Base-by-base conservation (phyloP, 441 rosid species). In the Codiaeum variegatum region DNA sequence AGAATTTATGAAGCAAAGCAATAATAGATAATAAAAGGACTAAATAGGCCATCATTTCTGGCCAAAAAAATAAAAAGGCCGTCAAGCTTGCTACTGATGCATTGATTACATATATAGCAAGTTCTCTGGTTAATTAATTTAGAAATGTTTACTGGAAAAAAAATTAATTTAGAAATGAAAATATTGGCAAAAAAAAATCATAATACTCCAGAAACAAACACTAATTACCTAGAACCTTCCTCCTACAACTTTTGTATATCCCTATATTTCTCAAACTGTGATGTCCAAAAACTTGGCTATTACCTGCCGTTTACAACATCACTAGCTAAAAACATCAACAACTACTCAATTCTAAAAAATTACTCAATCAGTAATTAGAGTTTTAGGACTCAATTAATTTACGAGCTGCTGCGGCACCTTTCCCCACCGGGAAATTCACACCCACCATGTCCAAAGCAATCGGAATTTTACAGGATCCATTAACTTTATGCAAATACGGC, bases 391-490 rank as follows among this genome's bases (percentile, higher is more conserved):
- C 38, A 60, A 60, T 52, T 38, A 49, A 60, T 49, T 67, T 28
- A 51, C 16, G 3, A 60, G 64, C 59, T 34, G 66, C 75, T 34
- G 66, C 75, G 26, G 67, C 52, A 62, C 71, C 46, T 6, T 15
- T 46, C 16, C n/a, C 55, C 5, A 15, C 67, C 59, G 26, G 80
- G 58, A 71, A 54, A 26, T 66, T 71, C 18, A 19, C 55, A 34
- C 55, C 49, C 5, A 60, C 24, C 2, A 72, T 7, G 4, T 73
- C 55, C 16, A 71, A 49, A 1, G 31, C 51, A 24, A 19, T 38
- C 11, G 66, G 67, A 62, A 34, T 68, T 54, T 71, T 19, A 62
- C 73, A 72, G 38, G 66, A 29, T 60, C 68, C 24, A 24, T 4
- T 54, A 28, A 49, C 40, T 54, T 55, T 46, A 38, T 49, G 31